A percentile compares a stretch with the other conserved stretches of the same genome.
These are phyloP conservation scores for Wickerhamomyces ciferrii DNA, from an alignment of 805 yeast species.

Conservation along the genomic window DNA sequence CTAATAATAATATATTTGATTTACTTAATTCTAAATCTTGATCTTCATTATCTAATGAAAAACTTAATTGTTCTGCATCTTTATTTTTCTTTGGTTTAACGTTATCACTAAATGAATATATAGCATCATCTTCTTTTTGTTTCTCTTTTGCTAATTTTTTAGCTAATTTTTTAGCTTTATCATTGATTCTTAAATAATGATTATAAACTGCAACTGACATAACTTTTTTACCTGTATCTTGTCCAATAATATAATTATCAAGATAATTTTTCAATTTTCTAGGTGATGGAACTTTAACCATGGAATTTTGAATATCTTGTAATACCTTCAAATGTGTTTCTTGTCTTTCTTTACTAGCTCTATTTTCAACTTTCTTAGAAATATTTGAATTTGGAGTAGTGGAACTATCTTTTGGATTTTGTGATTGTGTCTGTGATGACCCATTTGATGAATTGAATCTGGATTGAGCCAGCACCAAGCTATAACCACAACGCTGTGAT, in stretches of 20 bases:
- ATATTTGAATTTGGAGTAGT: neutral
- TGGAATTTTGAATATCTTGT: conserved; percentile 9
- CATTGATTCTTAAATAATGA: conserved; percentile 46
- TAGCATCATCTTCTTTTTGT: conserved; percentile 23
- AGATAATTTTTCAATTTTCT: conserved; percentile 36
- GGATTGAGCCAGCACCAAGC: neutral
- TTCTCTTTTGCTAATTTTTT: conserved; percentile 21
- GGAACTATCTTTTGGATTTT: no score
- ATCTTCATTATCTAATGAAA: conserved; percentile 21
- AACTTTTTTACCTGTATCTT: conserved; percentile 49
- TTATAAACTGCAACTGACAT: conserved; percentile 58
- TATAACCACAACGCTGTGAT: neutral
- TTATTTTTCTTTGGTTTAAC: conserved; percentile 17
- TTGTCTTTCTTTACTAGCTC: neutral
- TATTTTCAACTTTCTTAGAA: neutral
- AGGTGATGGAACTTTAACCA: conserved; percentile 40
- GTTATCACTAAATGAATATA: conserved; percentile 15
- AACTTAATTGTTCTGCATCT: conserved; percentile 27
- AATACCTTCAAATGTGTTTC: neutral
- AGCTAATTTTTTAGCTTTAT: conserved; percentile 28
- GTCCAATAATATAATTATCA: conserved; percentile 52
- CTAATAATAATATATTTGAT: conserved; percentile 49
- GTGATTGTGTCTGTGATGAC: neutral
- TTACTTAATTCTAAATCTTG: conserved; percentile 45
- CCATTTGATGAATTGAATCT: neutral